Evolutionary conservation across 1,139 yeast genomes (phyloP).

Genomic region (Arxiozyma slooffiae): DNA sequence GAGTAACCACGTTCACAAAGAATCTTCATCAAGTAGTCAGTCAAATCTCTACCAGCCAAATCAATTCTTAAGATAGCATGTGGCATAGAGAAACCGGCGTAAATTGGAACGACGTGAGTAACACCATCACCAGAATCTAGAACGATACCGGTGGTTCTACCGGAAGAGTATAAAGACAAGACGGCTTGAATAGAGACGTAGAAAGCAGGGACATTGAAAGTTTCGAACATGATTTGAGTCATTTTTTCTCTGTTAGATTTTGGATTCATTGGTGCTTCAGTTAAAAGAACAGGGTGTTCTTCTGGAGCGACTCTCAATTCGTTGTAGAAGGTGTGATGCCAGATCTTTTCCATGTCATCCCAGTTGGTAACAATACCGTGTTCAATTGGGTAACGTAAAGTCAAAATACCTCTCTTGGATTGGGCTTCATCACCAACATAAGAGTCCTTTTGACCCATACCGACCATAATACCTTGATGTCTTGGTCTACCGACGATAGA

Average conservation of each 20-base stretch:
- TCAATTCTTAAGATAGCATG: constrained; percentile 67
- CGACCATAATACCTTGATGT: constrained; percentile 69
- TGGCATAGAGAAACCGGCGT: constrained; percentile 75
- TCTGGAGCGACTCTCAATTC: constrained; percentile 35
- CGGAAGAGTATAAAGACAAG: constrained; percentile 75
- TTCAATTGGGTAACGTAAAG: constrained; percentile 59
- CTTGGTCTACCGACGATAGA: constrained; percentile 71
- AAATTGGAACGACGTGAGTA: constrained; percentile 78
- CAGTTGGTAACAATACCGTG: constrained; percentile 81
- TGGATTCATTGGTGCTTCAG: constrained; percentile 87
- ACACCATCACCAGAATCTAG: constrained; percentile 91
- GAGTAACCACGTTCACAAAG: constrained; percentile 43
- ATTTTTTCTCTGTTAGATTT: constrained; percentile 56
- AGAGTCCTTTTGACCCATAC: constrained; percentile 51
- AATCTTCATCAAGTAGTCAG: constrained; percentile 63
- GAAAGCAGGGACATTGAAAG: constrained; percentile 78
- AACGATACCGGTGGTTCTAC: constrained; percentile 84
- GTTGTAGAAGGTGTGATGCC: constrained; percentile 58
- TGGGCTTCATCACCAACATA: constrained; percentile 74
- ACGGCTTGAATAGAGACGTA: constrained; percentile 79
- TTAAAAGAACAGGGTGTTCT: constrained; percentile 80
- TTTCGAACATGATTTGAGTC: constrained; percentile 75
- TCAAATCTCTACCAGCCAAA: constrained; percentile 79
- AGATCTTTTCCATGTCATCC: constrained; percentile 74
- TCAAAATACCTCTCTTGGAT: constrained; percentile 61